Evolutionary conservation across 2,329 filamentous ascomycete species (phyloP).

Genomic region (Colletotrichum spinosum): DNA sequence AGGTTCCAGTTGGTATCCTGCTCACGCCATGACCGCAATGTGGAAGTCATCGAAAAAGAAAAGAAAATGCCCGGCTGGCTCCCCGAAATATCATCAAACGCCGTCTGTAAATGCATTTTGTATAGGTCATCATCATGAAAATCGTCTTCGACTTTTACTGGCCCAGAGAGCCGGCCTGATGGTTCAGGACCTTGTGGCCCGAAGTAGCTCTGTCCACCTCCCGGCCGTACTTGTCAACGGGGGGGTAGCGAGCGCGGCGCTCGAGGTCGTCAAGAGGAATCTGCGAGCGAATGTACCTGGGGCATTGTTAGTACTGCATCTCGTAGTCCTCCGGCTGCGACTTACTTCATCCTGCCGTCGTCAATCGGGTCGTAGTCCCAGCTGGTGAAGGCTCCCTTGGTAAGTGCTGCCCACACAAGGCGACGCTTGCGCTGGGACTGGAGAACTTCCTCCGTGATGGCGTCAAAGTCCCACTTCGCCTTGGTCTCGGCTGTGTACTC

Average conservation of each 20-base stretch:
- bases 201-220: constrained; percentile 52
- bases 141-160: constrained; percentile 45
- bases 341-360: constrained; percentile 74
- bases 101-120: constrained; percentile 29
- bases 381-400: constrained; percentile 78
- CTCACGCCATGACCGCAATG: constrained; percentile 24
- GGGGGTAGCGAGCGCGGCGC: constrained; percentile 78
- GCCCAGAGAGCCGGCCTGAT: constrained; percentile 58
- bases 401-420: constrained; percentile 83
- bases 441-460: constrained; percentile 80
- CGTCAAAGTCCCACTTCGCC: constrained; percentile 82
- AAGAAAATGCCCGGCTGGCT: constrained; percentile 5
- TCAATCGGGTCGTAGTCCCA: constrained; percentile 89
- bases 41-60: constrained; percentile 18
- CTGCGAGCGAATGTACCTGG: constrained; percentile 86
- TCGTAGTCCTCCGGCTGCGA: constrained; percentile 43
- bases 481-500: constrained; percentile 81
- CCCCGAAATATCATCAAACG: constrained; percentile 13
- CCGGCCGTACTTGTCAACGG: constrained; percentile 67
- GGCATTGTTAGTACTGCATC: constrained; percentile 47
- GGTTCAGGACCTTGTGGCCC: constrained; percentile 46
- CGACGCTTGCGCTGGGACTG: constrained; percentile 82
- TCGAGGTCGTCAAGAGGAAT: constrained; percentile 86
- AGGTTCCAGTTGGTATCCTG: constrained; percentile 17
- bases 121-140: constrained; percentile 28